phyloP scores from a whole-genome alignment of 202 grass and related monocot species.

The Schoenoplectus tabernaemontani region DNA sequence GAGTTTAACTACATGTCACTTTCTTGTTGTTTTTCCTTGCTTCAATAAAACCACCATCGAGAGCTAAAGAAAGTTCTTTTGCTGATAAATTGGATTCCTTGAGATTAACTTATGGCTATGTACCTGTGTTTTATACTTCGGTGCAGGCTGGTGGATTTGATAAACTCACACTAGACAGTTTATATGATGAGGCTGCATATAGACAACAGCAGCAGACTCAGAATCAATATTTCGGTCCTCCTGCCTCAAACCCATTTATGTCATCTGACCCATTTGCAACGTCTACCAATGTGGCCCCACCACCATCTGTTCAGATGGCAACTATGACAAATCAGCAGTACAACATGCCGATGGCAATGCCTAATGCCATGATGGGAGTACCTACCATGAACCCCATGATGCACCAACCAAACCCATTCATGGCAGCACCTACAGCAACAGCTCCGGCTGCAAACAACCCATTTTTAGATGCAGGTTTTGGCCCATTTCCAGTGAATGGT shows the following conservation, averaged over 20 bases:
- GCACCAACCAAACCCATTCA: conserved; percentile 25
- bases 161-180: conserved; percentile 77
- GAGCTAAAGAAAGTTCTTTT: background rate
- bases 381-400: conserved; percentile 18
- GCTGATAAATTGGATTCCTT: too few species aligned
- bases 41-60: background rate
- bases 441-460: conserved; percentile 48
- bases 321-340: conserved; percentile 73
- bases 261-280: conserved; percentile 55
- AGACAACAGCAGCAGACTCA: conserved; percentile 52
- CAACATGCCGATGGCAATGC: conserved; percentile 51
- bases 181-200: conserved; percentile 78
- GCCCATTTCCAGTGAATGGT: conserved; percentile 42
- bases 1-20: conserved; percentile 5
- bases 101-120: too few species aligned
- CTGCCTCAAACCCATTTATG: conserved; percentile 78
- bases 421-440: too few species aligned
- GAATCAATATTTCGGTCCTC: conserved; percentile 47
- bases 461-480: conserved; percentile 64
- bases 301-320: conserved; percentile 82
- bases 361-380: conserved; percentile 46
- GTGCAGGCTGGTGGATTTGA: conserved; percentile 83
- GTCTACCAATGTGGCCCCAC: conserved; percentile 62
- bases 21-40: background rate
- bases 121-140: background rate